These are phyloP conservation scores for Apophysomyces sp. DNA, from an alignment of 371 early-diverging fungal genomes.

Conservation along the genomic window DNA sequence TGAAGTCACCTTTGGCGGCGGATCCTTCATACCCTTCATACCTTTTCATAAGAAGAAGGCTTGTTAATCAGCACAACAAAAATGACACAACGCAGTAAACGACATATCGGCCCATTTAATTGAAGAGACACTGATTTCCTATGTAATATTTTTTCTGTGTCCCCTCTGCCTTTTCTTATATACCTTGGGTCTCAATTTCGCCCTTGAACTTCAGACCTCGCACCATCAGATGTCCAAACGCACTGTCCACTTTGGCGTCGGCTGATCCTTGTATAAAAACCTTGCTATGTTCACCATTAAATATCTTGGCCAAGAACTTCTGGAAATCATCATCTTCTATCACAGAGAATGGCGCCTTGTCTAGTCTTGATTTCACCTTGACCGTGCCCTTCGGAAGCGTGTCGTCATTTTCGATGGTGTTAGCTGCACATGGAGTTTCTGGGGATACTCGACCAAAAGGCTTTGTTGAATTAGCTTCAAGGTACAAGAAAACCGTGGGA, in stretches of 20 bases:
- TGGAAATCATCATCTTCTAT: conserved; percentile 45
- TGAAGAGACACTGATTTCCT: background rate
- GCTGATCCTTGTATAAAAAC: conserved; percentile 43
- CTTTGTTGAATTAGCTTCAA: conserved; percentile 19
- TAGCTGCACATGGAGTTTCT: conserved; percentile 28
- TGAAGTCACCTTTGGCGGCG: conserved; percentile 33
- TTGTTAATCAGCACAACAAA: background rate
- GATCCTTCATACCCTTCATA: conserved; percentile 41
- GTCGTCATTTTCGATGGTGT: conserved; percentile 13
- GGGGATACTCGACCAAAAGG: conserved; percentile 42
- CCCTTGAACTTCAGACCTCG: conserved; percentile 42
- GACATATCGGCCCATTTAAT: background rate
- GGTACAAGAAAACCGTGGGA: conserved; percentile 36
- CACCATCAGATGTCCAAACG: conserved; percentile 38
- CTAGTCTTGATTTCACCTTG: conserved; percentile 26
- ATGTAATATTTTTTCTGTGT: background rate
- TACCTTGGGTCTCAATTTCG: conserved; percentile 40
- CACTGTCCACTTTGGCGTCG: conserved; percentile 35
- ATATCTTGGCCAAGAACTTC: conserved; percentile 20
- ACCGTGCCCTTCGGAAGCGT: conserved; percentile 9
- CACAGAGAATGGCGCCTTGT: conserved; percentile 36
- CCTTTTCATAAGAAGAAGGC: conserved; percentile 17
- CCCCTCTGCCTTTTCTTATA: background rate
- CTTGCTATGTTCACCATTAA: conserved; percentile 11
- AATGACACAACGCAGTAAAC: background rate